These are phyloP conservation scores for Nitzschia sp. DNA, from an alignment of 108 stramenopile species.

Conservation along the genomic window DNA sequence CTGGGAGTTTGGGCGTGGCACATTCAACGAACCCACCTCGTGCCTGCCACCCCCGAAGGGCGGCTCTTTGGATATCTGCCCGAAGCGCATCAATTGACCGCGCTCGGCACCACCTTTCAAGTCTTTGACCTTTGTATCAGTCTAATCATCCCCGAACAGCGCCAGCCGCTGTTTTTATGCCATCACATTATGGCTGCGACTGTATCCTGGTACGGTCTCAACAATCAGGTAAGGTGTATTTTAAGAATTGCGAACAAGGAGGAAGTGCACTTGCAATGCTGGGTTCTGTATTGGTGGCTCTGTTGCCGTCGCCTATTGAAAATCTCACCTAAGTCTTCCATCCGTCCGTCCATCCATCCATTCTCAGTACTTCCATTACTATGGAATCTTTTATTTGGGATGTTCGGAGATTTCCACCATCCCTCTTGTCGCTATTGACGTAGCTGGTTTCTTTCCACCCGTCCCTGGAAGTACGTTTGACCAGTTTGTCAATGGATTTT, in stretches of 20 bases:
- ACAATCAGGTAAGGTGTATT: constrained; percentile 46
- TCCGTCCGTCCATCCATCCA: not conserved
- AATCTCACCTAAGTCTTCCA: too few species aligned
- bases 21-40: constrained; percentile 12
- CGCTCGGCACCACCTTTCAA: constrained; percentile 49
- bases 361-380: constrained; percentile 17
- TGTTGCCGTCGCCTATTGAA: not conserved
- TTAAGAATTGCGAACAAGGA: too few species aligned
- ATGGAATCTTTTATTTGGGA: constrained; percentile 58
- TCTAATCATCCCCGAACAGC: constrained; percentile 51
- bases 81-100: constrained; percentile 35
- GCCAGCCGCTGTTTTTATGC: constrained; percentile 46
- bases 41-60: constrained; percentile 48
- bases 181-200: constrained; percentile 66
- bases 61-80: constrained; percentile 45
- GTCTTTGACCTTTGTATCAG: constrained; percentile 61
- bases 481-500: constrained; percentile 5
- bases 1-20: constrained; percentile 42
- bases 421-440: constrained; percentile 51
- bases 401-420: constrained; percentile 64
- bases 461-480: constrained; percentile 19
- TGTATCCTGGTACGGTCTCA: constrained; percentile 45
- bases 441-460: constrained; percentile 61
- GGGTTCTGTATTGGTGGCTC: not conserved
- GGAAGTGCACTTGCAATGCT: too few species aligned